Evolutionary conservation across 139 green algal species (phyloP), one percentile per base, ranked within the genome.

Genomic region (Gonium pectorale): DNA sequence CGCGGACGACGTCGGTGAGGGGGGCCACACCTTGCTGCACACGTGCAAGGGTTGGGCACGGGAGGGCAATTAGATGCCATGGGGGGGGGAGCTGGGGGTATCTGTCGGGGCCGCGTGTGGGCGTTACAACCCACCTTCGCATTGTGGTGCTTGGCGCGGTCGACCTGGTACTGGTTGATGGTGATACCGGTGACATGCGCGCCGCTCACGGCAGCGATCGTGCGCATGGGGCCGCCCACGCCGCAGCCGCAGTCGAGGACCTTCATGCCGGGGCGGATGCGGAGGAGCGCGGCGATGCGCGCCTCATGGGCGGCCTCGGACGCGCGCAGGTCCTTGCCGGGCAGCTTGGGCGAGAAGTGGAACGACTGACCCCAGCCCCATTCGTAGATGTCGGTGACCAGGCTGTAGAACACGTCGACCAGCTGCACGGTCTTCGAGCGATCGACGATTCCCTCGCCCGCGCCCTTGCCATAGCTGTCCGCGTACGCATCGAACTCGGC

Each of bases 321-420:
- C 2, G 87, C 87, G 41, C 79, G 43, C 86, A 90, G 92, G 83
- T 87, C 81, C 86, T 96, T 95, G 64, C 93, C 90, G 7, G 95
- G 95, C 41, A 99, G 93, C 81, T 92, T 91, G 54, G 96, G 96
- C 0, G 95, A 97, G 90, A 99, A 99, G 91, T 99, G 97, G 92
- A 99, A 99, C 80, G 85, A 95, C 88, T 98, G 93, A 44, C 97
- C 97, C 97, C 97, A 99, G 31, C 97, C 97, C 94, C 96, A 99
- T 84, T 99, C 97, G 90, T 99, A 99, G 69, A 99, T 96, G 90
- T 99, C 97, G 15, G 97, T 98, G 40, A 97, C 92, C 29, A 97
- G 80, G 54, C 69, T 89, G 90, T 96, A 97, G 77, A 97, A 97
- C 24, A 92, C 87, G 63, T 94, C 90, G 35, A 95, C 91, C 40